A percentile compares a stretch with the other conserved stretches of the same genome.
phyloP scores from a whole-genome alignment of 2,329 filamentous ascomycete genomes.

The Orbilia javanica region DNA sequence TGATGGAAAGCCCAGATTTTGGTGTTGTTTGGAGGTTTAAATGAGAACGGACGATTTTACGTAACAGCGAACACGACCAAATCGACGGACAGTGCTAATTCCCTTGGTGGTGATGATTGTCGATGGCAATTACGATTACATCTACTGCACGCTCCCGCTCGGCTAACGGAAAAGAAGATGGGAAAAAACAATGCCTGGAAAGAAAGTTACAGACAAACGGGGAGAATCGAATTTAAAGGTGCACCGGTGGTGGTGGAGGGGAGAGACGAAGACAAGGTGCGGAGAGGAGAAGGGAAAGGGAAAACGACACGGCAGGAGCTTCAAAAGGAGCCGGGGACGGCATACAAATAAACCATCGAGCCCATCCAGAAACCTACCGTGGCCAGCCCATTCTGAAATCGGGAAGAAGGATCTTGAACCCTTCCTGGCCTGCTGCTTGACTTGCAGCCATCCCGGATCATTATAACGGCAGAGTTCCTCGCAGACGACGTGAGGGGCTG shows the following conservation, averaged over 20 bases:
- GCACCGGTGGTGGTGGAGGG: slow-evolving; percentile 24
- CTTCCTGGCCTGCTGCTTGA: neutral
- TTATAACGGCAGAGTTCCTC: slow-evolving; percentile 16
- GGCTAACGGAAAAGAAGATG: neutral
- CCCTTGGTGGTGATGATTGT: slow-evolving; percentile 16
- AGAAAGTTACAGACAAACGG: slow-evolving; percentile 17
- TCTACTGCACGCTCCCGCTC: slow-evolving; percentile 3
- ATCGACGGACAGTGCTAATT: slow-evolving; percentile 15
- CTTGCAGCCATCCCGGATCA: slow-evolving; percentile 23
- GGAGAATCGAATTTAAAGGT: slow-evolving; percentile 1
- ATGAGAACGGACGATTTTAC: slow-evolving; percentile 17
- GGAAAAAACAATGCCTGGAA: neutral
- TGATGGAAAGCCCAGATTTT: slow-evolving; percentile 3
- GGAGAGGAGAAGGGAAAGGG: neutral
- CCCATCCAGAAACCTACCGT: slow-evolving; percentile 3
- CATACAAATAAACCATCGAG: slow-evolving; percentile 18
- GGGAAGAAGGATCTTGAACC: slow-evolving; percentile 24
- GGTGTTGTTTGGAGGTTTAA: slow-evolving; percentile 34
- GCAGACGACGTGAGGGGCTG: slow-evolving; percentile 19
- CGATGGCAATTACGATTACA: slow-evolving; percentile 15
- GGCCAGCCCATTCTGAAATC: slow-evolving; percentile 25
- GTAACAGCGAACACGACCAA: slow-evolving; percentile 30
- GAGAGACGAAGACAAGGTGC: neutral
- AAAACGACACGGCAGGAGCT: slow-evolving; percentile 26
- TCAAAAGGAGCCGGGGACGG: slow-evolving; percentile 15